A percentile compares a stretch with the other conserved stretches of the same genome.
Conservation (phyloP, 2,329 filamentous ascomycete species). For the Diplodia intermedia region DNA sequence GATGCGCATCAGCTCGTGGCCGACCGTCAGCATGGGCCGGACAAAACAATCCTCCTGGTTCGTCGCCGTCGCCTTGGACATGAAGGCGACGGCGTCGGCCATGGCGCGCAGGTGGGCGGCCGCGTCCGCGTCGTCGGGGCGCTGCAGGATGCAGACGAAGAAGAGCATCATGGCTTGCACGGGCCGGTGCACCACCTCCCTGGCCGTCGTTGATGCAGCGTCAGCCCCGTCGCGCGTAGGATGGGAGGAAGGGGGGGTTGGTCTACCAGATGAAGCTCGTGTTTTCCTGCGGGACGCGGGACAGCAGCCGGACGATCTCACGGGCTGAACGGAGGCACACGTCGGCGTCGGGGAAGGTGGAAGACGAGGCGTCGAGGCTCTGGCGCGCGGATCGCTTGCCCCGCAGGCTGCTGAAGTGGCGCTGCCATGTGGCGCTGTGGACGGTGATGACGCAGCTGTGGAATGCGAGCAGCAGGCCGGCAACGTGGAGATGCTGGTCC, state of each 20-base stretch:
- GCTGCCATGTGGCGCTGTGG: conserved; percentile 16
- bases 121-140: neutral
- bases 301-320: neutral
- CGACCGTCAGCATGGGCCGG: neutral
- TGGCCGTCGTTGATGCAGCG: neutral
- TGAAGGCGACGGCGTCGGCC: neutral
- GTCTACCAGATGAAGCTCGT: conserved; percentile 12
- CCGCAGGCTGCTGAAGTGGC: conserved; percentile 6
- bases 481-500: neutral
- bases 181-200: conserved; percentile 1
- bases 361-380: neutral
- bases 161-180: conserved; percentile 13
- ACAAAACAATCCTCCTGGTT: conserved; percentile 4
- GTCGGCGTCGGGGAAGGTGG: neutral
- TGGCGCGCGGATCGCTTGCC: neutral
- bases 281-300: neutral
- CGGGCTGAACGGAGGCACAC: neutral
- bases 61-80: neutral
- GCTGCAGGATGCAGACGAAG: conserved; percentile 17
- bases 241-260: too few relatives aligned
- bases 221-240: neutral
- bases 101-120: neutral
- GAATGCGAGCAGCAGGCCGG: conserved; percentile 6
- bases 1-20: conserved; percentile 6
- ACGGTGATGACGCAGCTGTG: conserved; percentile 11